A percentile compares a stretch with the other conserved stretches of the same genome.
These are phyloP conservation scores for Phytophthora tubulina DNA, from an alignment of 352 stramenopile genomes.

Conservation along the genomic window DNA sequence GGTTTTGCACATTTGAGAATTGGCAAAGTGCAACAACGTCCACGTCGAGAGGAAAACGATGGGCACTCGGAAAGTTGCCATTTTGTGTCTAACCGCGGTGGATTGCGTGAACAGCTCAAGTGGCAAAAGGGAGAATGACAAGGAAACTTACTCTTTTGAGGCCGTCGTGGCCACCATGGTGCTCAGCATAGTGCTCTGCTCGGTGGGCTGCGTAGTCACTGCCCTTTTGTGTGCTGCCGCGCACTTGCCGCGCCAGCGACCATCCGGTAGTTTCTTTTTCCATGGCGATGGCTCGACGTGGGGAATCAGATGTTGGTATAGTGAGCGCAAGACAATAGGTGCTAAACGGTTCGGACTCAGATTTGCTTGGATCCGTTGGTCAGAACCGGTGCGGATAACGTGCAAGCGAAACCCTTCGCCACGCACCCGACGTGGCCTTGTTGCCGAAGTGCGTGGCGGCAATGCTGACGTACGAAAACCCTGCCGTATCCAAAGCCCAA, in stretches of 20 bases:
- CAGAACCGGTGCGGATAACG: slow-evolving; percentile 12
- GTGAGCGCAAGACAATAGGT: slow-evolving; percentile 22
- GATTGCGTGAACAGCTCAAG: slow-evolving; percentile 11
- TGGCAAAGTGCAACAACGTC: slow-evolving; percentile 13
- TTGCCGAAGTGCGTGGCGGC: slow-evolving; percentile 3
- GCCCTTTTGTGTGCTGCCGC: slow-evolving; percentile 11
- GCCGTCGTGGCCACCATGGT: slow-evolving; percentile 19
- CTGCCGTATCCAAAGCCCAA: background rate
- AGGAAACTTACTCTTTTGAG: slow-evolving; percentile 35
- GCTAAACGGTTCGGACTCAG: slow-evolving; percentile 15
- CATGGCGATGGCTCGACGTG: background rate
- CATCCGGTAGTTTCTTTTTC: slow-evolving; percentile 16
- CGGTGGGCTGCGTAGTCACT: background rate
- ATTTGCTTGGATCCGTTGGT: slow-evolving; percentile 16
- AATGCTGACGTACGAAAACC: background rate
- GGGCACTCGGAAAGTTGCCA: slow-evolving; percentile 6
- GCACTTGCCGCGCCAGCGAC: slow-evolving; percentile 6
- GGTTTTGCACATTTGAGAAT: slow-evolving; percentile 27
- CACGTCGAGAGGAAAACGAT: slow-evolving; percentile 23
- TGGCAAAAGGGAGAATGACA: background rate
- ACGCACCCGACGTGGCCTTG: slow-evolving; percentile 9
- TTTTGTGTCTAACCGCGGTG: slow-evolving; percentile 11
- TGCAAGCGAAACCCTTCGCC: slow-evolving; percentile 16
- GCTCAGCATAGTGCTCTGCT: slow-evolving; percentile 24
- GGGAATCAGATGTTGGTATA: slow-evolving; percentile 26